These are phyloP conservation scores for Arthrobotrys sinensis DNA, from an alignment of 2,329 filamentous ascomycete species.

Conservation along the genomic window DNA sequence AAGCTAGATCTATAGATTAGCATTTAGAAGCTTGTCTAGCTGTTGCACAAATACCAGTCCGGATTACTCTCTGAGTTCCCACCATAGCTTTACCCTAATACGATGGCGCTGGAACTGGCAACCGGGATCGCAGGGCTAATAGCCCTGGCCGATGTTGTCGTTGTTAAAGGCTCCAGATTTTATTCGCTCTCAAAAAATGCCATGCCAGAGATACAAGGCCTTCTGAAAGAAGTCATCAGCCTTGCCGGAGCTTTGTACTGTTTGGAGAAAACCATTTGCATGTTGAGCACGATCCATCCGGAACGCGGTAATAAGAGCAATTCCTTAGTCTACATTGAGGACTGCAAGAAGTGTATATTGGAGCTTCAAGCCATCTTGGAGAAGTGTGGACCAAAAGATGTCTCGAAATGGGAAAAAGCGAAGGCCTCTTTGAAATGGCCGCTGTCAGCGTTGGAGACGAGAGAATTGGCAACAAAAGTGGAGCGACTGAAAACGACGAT, in stretches of 20 bases:
- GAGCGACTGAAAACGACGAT: conserved; percentile 28
- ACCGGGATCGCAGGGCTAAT: conserved; percentile 31
- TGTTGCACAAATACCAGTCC: no score
- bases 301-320: no score
- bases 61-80: no score
- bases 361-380: conserved; percentile 19
- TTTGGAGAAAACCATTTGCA: conserved; percentile 20
- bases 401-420: conserved; percentile 16
- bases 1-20: no score
- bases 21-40: no score
- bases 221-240: conserved; percentile 30
- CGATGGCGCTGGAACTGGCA: conserved; percentile 35
- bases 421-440: conserved; percentile 41
- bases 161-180: conserved; percentile 26
- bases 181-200: conserved; percentile 26
- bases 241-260: neutral
- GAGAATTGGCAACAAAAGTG: conserved; percentile 10
- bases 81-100: no score
- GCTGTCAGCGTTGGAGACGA: conserved; percentile 25
- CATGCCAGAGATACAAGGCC: conserved; percentile 28
- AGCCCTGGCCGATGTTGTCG: conserved; percentile 21
- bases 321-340: conserved; percentile 36
- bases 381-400: conserved; percentile 18
- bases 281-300: no score
- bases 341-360: conserved; percentile 36